These are phyloP conservation scores for Alternaria sp. DNA, from an alignment of 2,329 filamentous ascomycete species.

Conservation along the genomic window DNA sequence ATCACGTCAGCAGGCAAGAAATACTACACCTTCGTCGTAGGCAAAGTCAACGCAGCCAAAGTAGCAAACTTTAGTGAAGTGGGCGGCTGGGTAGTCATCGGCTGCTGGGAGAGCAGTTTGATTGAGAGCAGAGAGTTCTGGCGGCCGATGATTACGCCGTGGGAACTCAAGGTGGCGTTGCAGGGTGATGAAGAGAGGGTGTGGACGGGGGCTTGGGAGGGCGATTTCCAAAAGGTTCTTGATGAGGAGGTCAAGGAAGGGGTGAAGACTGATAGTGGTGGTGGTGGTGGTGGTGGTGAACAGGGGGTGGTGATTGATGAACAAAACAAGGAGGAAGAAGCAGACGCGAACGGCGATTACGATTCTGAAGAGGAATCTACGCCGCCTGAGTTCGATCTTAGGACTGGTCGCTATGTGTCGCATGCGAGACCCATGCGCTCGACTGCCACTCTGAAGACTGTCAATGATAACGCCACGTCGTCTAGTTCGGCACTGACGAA, in stretches of 20 bases:
- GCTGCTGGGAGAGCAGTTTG: conserved; percentile 96
- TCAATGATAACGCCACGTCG: conserved; percentile 13
- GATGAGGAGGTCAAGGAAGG: conserved; percentile 41
- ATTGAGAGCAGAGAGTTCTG: conserved; percentile 91
- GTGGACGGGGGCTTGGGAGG: conserved; percentile 90
- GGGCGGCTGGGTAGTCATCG: conserved; percentile 95
- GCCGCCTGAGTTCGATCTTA: conserved; percentile 88
- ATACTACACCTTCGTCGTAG: conserved; percentile 93
- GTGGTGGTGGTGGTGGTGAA: conserved; percentile 46
- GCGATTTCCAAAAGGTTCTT: conserved; percentile 78
- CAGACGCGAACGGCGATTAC: conserved; percentile 16
- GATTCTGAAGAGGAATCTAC: conserved; percentile 71
- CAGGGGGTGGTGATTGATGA: conserved; percentile 69
- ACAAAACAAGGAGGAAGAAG: conserved; percentile 50
- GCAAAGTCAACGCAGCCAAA: conserved; percentile 94
- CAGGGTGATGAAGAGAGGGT: conserved; percentile 76
- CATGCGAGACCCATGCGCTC: conserved; percentile 74
- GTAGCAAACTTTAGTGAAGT: conserved; percentile 96
- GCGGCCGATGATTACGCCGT: conserved; percentile 91
- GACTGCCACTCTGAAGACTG: conserved; percentile 25
- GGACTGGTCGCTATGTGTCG: conserved; percentile 83
- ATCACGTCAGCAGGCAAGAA: conserved; percentile 89
- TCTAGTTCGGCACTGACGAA: conserved; percentile 66
- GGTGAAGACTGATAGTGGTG: conserved; percentile 3
- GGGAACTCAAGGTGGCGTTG: conserved; percentile 83